These are phyloP conservation scores for Trametes villosa DNA, from an alignment of 768 basidiomycete species.

Conservation along the genomic window DNA sequence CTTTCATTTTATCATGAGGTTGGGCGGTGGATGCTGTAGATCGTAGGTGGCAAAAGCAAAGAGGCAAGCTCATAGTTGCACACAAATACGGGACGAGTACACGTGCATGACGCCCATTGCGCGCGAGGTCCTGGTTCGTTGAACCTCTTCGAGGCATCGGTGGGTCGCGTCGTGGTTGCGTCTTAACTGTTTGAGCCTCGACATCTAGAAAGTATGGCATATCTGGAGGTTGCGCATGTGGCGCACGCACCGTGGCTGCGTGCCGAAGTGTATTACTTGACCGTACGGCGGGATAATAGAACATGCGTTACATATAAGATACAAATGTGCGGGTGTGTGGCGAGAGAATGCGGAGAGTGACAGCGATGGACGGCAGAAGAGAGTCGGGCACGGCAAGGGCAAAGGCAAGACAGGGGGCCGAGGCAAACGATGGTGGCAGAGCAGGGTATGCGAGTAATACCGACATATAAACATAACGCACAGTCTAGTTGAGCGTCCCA, in stretches of 20 bases:
- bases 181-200: background rate
- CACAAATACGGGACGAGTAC: too few relatives aligned
- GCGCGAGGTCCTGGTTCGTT: too few relatives aligned
- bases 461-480: constrained; percentile 26
- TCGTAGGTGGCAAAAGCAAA: too few relatives aligned
- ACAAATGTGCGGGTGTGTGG: constrained; percentile 30
- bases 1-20: too few relatives aligned
- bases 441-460: constrained; percentile 29
- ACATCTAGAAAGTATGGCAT: background rate
- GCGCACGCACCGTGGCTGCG: background rate
- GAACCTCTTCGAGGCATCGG: too few relatives aligned
- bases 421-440: constrained; percentile 22
- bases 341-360: constrained; percentile 17
- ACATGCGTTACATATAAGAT: constrained; percentile 36
- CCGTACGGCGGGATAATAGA: constrained; percentile 22
- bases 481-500: constrained; percentile 89
- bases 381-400: background rate
- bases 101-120: too few relatives aligned
- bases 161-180: too few relatives aligned
- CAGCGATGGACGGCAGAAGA: constrained; percentile 18
- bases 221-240: background rate
- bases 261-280: constrained; percentile 16
- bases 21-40: too few relatives aligned
- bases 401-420: background rate
- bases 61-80: too few relatives aligned